Evolutionary conservation across 371 early-diverging fungal species (phyloP), one percentile per base, ranked within the genome.

Genomic region (Furculomyces boomerangus): DNA sequence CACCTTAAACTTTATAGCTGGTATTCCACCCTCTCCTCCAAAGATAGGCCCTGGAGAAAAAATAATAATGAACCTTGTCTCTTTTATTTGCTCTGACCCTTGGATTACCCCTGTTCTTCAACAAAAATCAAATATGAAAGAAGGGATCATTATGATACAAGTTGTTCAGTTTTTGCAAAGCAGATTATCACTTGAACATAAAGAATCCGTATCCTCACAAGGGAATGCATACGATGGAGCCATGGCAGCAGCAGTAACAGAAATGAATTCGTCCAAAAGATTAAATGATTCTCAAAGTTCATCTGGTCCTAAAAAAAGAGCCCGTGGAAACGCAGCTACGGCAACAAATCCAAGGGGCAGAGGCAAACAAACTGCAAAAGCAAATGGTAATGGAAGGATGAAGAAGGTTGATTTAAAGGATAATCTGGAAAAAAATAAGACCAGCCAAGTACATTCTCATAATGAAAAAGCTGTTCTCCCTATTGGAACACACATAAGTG

Each of bases 81-180:
- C 81, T 0, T 85, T 89, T 53, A 71, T 89, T 26, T 93, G 93
- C 60, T 76, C 83, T 13, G 93, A 96, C 56, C 77, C 86, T 0
- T 64, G 70, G 41, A 69, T 67, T 1, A 83, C 84, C 26, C 86
- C 86, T 20, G 74, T 83, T 25, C 60, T 66, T 58, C 59, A 55
- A 8, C 57, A 63, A 43, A 59, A 63, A 1, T 44, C 48, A 25
- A 20, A 41, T 29, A 60, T 62, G 54, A 24, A 29, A 20, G 60
- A 68, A 22, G 55, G 45, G 8, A 68, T 68, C 8, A 26, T 68
- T 46, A 61, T 68, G 61, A 56, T 68, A 22, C 63, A 68, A 40
- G 54, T 68, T 40, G 62, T 67, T 20, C 67, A 67, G 56, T 58
- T 57, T 52, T 57, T 65, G 50, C 67, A 63, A 57, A 60, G 3